Conservation (phyloP, 2,329 filamentous ascomycete species). For the Xylaria sp. region DNA sequence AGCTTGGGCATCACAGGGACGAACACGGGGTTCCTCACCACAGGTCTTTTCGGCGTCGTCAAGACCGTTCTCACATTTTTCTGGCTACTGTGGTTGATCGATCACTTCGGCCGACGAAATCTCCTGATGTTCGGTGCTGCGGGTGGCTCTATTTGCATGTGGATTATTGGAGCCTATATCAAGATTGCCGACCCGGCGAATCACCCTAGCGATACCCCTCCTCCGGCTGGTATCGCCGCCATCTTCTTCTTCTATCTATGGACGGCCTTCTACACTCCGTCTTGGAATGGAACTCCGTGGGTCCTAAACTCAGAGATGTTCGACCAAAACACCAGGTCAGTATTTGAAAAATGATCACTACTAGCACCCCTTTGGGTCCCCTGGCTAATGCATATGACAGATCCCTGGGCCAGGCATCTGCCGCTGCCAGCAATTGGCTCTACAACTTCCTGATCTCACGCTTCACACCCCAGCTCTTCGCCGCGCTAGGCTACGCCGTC, state of each 20-base stretch:
- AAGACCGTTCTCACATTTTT: conserved; percentile 71
- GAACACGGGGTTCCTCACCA: conserved; percentile 68
- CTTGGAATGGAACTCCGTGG: conserved; percentile 81
- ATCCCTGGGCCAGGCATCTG: conserved; percentile 76
- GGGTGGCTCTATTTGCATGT: conserved; percentile 72
- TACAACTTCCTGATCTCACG: conserved; percentile 76
- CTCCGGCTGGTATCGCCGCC: conserved; percentile 64
- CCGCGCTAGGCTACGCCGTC: conserved; percentile 69
- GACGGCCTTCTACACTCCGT: conserved; percentile 77
- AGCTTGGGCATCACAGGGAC: conserved; percentile 70
- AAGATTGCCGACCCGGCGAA: conserved; percentile 57
- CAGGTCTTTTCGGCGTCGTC: conserved; percentile 73
- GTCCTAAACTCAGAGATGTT: conserved; percentile 82
- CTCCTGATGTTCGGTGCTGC: conserved; percentile 68
- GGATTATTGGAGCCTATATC: conserved; percentile 72
- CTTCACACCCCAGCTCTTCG: conserved; percentile 75
- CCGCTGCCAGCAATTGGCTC: conserved; percentile 78
- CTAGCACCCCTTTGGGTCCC: neutral
- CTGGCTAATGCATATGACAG: conserved; percentile 36
- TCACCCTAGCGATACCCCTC: conserved; percentile 49
- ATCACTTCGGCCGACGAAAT: conserved; percentile 68
- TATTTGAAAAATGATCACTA: neutral
- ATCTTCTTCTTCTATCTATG: conserved; percentile 80
- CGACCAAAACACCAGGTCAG: conserved; percentile 69
- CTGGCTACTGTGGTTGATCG: conserved; percentile 72